phyloP scores from a whole-genome alignment of 208 protist species.

The Leishmania tropica region DNA sequence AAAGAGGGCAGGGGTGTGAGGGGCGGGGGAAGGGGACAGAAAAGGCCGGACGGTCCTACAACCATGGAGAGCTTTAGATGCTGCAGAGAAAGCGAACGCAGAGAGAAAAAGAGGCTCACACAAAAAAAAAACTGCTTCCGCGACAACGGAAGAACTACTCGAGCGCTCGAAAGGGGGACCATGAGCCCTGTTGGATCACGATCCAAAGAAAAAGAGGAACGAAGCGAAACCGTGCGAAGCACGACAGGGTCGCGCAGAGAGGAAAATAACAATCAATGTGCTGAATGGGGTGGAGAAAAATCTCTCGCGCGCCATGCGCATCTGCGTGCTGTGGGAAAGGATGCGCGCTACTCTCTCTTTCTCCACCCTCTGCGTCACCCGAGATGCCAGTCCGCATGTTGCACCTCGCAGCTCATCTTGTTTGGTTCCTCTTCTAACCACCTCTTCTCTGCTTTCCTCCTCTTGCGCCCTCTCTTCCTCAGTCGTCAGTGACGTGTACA shows the following conservation, averaged over 20 bases:
- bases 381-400: background rate
- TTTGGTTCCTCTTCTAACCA: background rate
- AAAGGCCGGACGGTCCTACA: too few species aligned
- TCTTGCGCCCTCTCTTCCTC: background rate
- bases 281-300: background rate
- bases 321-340: background rate
- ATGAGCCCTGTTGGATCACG: background rate
- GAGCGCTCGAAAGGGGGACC: background rate
- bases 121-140: background rate
- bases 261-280: background rate
- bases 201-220: background rate
- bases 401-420: background rate
- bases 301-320: too few species aligned
- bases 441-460: background rate
- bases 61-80: background rate
- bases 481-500: background rate
- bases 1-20: background rate
- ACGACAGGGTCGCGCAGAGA: background rate
- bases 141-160: background rate
- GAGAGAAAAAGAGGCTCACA: background rate
- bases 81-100: background rate
- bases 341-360: background rate
- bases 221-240: background rate
- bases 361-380: background rate
- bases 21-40: background rate